phyloP scores from a whole-genome alignment of 108 stramenopile species.

The Conticribra weissflogii region DNA sequence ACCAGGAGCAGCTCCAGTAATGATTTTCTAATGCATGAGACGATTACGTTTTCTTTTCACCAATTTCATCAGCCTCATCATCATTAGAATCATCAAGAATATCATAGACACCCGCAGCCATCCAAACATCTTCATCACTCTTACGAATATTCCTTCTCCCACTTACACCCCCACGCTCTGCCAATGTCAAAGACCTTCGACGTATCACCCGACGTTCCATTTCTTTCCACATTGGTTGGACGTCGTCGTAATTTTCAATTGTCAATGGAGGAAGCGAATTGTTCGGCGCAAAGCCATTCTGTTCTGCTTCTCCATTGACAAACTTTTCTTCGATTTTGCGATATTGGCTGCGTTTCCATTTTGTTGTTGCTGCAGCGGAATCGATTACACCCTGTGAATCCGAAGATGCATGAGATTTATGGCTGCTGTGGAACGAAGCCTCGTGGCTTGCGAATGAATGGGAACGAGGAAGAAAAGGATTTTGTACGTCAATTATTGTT shows the following conservation, averaged over 20 bases:
- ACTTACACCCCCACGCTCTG: slow-evolving; percentile 61
- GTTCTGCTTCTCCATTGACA: not conserved
- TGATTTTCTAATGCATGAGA: no score
- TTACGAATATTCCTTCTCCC: slow-evolving; percentile 74
- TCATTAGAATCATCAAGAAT: not conserved
- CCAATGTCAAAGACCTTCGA: slow-evolving; percentile 58
- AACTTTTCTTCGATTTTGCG: slow-evolving; percentile 39
- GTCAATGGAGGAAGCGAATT: slow-evolving; percentile 19
- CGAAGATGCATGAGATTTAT: no score
- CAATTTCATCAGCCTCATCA: not conserved
- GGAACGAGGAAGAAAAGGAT: no score
- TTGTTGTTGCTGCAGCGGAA: slow-evolving; percentile 31
- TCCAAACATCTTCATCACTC: slow-evolving; percentile 88
- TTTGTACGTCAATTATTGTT: no score
- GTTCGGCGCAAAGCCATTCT: no score
- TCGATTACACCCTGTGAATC: slow-evolving; percentile 14
- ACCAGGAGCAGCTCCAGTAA: no score
- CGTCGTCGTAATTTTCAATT: slow-evolving; percentile 71
- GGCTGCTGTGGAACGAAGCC: no score
- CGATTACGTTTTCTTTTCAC: not conserved
- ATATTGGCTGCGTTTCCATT: slow-evolving; percentile 38
- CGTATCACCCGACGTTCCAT: slow-evolving; percentile 86
- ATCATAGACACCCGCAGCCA: slow-evolving; percentile 76
- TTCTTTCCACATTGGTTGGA: slow-evolving; percentile 90
- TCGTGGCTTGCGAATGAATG: no score